Evolutionary conservation across 2,329 filamentous ascomycete genomes (phyloP).

Genomic region (Byssothecium circinans): DNA sequence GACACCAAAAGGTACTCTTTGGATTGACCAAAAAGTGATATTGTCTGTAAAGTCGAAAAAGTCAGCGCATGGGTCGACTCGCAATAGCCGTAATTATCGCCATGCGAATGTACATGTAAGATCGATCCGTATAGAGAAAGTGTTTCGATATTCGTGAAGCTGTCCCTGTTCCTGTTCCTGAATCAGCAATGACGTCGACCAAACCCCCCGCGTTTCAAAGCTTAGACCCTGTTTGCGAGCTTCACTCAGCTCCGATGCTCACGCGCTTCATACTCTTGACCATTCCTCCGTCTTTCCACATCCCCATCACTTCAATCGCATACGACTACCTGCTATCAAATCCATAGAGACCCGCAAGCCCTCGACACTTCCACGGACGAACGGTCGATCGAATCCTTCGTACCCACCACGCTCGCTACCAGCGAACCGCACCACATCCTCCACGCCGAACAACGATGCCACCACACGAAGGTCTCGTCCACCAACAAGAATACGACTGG

Average conservation of each 20-base stretch:
- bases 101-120: no score
- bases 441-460: slow-evolving; percentile 54
- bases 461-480: slow-evolving; percentile 63
- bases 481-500: slow-evolving; percentile 66
- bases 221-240: neutral
- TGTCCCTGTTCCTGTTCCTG: neutral
- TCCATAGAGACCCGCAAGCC: neutral
- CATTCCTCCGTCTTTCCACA: neutral
- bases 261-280: neutral
- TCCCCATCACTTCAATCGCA: neutral
- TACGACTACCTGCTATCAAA: neutral
- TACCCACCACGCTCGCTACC: no score
- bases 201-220: neutral
- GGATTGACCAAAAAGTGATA: no score
- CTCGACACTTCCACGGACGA: no score
- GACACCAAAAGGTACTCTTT: no score
- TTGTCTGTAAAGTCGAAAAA: no score
- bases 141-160: no score
- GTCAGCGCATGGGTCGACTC: no score
- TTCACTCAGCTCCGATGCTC: neutral
- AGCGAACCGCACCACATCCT: no score
- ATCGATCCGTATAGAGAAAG: no score
- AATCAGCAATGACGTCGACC: neutral
- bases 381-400: no score
- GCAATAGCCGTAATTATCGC: no score